A percentile compares a stretch with the other conserved stretches of the same genome.
Conservation (phyloP, 768 basidiomycete genomes). For the Suillus fuscotomentosus region DNA sequence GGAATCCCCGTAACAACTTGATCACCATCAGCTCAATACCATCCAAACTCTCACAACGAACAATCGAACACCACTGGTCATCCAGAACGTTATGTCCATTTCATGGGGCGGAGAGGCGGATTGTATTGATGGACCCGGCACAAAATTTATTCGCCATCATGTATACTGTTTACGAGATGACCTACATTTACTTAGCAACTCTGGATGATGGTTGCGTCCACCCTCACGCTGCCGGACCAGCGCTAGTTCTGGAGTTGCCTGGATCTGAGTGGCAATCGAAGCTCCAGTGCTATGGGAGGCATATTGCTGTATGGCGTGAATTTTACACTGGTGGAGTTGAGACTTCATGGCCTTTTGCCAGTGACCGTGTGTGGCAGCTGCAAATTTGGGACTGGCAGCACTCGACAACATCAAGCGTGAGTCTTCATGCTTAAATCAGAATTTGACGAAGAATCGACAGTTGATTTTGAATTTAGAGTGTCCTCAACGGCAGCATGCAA, state of each 20-base stretch:
- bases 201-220: neutral
- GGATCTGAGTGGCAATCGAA: neutral
- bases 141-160: neutral
- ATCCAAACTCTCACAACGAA: neutral
- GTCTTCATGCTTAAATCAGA: neutral
- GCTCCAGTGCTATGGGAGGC: neutral
- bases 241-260: neutral
- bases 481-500: neutral
- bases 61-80: neutral
- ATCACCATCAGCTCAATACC: neutral
- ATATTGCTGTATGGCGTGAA: neutral
- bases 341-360: no score
- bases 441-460: neutral
- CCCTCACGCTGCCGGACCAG: neutral
- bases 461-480: neutral
- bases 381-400: neutral
- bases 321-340: fast-evolving
- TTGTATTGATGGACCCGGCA: neutral
- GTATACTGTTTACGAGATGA: neutral
- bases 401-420: neutral
- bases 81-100: neutral
- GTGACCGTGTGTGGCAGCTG: no score
- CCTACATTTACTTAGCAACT: neutral
- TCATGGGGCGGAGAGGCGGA: neutral
- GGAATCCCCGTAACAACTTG: neutral